phyloP scores from a whole-genome alignment of 225 moss, liverwort and hornwort species.

The Climacium dendroides region DNA sequence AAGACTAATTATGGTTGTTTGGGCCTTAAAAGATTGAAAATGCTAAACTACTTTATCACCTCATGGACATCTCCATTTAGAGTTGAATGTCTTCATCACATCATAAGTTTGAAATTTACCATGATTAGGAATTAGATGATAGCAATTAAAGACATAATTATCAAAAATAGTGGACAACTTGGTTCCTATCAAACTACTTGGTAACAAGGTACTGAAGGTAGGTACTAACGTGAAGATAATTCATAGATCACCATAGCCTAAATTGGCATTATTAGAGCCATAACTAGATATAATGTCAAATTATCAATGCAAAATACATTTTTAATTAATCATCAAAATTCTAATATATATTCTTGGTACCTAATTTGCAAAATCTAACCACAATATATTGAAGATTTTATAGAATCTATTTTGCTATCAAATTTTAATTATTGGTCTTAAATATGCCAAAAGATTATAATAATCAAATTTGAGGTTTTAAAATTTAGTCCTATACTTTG shows the following conservation, averaged over 20 bases:
- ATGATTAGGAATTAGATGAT: background rate
- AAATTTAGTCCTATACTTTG: background rate
- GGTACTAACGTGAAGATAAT: background rate
- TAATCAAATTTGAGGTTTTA: background rate
- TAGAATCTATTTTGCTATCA: background rate
- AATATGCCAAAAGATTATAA: background rate
- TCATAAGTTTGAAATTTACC: background rate
- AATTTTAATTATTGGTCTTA: background rate
- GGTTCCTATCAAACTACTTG: background rate
- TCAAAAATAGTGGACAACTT: background rate
- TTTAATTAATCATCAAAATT: background rate
- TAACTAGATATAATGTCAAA: background rate
- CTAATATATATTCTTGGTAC: background rate
- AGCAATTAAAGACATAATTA: background rate
- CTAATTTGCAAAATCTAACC: background rate
- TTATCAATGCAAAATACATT: background rate
- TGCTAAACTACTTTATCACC: too few species aligned
- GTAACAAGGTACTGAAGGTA: too few species aligned
- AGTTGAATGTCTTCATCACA: background rate
- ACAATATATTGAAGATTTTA: background rate
- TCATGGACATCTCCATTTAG: fast-evolving
- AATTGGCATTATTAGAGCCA: background rate
- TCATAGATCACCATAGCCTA: background rate
- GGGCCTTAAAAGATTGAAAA: background rate
- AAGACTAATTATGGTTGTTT: background rate